Percentiles rank a stretch among this genome's conserved stretches.
Evolutionary conservation across 768 basidiomycete genomes (phyloP).

Genomic region (Clitopilus hobsonii): DNA sequence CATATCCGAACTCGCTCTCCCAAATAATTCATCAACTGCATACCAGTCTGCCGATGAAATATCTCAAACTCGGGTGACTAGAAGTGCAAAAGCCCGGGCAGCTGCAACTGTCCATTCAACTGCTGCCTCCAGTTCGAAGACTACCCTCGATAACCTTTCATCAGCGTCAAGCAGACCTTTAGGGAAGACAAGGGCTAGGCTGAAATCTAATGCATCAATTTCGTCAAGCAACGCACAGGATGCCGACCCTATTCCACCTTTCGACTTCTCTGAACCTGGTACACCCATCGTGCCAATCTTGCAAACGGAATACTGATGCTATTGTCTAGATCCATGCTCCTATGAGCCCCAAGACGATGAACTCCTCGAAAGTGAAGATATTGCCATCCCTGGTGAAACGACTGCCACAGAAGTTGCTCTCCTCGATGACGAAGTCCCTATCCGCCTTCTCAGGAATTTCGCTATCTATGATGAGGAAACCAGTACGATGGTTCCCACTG

Average conservation of each 20-base stretch:
- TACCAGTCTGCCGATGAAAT: neutral
- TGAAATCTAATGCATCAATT: neutral
- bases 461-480: constrained; percentile 40
- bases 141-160: constrained; percentile 6
- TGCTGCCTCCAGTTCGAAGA: constrained; percentile 10
- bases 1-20: neutral
- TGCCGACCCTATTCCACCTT: neutral
- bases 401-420: constrained; percentile 10
- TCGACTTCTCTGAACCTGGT: neutral
- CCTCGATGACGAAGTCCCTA: constrained; percentile 39
- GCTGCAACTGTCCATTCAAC: neutral
- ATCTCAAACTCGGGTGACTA: neutral
- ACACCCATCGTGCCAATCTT: too few relatives aligned
- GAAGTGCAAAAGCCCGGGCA: neutral
- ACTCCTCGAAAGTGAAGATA: constrained; percentile 32
- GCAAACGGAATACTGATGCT: neutral
- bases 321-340: constrained; percentile 1
- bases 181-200: neutral
- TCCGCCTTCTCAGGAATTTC: constrained; percentile 54
- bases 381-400: constrained; percentile 42
- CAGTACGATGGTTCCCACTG: constrained; percentile 33
- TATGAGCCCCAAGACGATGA: constrained; percentile 22
- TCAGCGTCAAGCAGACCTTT: neutral
- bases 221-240: neutral
- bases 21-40: neutral